Evolutionary conservation across 192 early-diverging fungal species (phyloP).

Genomic region (Coemansia furcata): DNA sequence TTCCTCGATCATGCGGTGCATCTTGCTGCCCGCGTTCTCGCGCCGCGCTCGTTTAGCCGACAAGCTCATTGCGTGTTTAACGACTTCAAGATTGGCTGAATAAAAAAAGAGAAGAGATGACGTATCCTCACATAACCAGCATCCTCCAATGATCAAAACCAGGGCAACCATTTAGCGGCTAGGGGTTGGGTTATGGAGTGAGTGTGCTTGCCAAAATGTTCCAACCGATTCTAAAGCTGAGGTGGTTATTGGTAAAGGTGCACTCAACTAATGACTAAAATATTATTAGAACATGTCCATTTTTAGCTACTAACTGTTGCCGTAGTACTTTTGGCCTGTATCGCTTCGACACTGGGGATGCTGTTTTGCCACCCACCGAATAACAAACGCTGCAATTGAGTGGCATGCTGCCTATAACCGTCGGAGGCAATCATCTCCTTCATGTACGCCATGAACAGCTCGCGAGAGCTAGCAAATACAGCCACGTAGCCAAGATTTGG

Average conservation of each 20-base stretch:
- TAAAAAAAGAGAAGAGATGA: background rate
- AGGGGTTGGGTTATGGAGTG: too few relatives aligned
- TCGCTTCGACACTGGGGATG: background rate
- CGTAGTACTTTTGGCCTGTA: background rate
- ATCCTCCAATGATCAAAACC: too few relatives aligned
- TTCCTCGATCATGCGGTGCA: slow-evolving; percentile 42
- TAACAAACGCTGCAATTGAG: background rate
- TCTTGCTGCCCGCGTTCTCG: slow-evolving; percentile 49
- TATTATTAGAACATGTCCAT: too few relatives aligned
- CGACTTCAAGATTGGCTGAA: background rate
- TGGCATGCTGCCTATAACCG: background rate
- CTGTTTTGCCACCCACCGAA: background rate
- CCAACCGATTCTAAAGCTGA: too few relatives aligned
- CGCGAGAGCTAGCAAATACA: background rate
- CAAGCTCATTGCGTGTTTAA: background rate
- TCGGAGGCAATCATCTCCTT: background rate
- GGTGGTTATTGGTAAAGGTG: too few relatives aligned
- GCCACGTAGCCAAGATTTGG: background rate
- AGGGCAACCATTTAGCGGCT: too few relatives aligned
- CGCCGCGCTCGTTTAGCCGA: slow-evolving; percentile 33
- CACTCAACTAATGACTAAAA: too few relatives aligned
- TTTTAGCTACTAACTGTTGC: background rate
- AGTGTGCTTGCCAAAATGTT: too few relatives aligned
- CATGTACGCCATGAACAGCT: background rate
- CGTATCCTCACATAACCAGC: too few relatives aligned